Base-by-base conservation (phyloP, 495 filamentous ascomycete species). In the Xylaria bambusicola region DNA sequence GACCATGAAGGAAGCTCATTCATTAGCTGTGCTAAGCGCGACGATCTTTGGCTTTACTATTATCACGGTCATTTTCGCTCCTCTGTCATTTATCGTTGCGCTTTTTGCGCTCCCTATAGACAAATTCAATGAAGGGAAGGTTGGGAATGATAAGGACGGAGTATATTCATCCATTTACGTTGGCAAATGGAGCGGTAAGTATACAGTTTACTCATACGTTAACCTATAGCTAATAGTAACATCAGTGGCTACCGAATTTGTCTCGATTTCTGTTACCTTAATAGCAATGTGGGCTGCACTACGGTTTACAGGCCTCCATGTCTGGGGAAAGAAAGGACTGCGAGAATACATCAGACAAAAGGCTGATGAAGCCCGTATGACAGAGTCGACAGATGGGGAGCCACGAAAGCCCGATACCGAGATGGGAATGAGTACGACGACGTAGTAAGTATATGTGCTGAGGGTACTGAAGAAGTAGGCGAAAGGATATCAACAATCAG, bases 131-230 rank as follows among this genome's bases (percentile, higher is more conserved):
- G 9, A 38, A 38, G 47, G 47, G n/a, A 50, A 50, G 29, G 27
- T 33, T 0, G 27, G 26, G n/a, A 52, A 52, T 12, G 3, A 24
- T 3, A 23, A 12, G 2, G 49, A 52, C 6, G 49, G 49, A n/a
- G 31, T 23, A 23, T 52, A 52, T 15, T 36, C 49, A 24, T 23
- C 49, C 10, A 52, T 15, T 8, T 52, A 52, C 27, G 38, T 52
- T 24, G 49, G 49, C 6, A 52, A 52, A n/a, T 52, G 49, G 49
- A 52, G 29, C 15, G 49, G 49, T 52, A 52, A 24, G 49, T 12
- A 10, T 33, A n/a, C n/a, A n/a, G n/a, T n/a, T n/a, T n/a, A n/a
- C n/a, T n/a, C n/a, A n/a, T n/a, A n/a, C n/a, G 6, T 50, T 35
- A 7, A 31, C 45, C 45, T 3, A 17, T 27, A 27, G 45, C 45